Base-by-base conservation (phyloP, 345 rosid genomes). In the Crucihimalaya himalaica region DNA sequence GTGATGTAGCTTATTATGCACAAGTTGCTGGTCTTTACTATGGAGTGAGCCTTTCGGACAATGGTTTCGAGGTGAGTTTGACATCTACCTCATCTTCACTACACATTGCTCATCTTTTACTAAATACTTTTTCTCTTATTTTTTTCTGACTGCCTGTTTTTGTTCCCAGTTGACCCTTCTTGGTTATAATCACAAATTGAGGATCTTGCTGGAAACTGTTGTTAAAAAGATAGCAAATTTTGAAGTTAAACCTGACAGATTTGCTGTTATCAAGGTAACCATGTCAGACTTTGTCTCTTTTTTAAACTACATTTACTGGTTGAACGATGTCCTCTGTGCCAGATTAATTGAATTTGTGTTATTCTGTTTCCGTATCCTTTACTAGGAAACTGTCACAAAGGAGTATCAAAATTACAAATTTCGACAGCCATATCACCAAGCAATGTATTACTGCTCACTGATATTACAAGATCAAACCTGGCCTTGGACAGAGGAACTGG, bases 101-200 rank as follows among this genome's bases (percentile, higher is more conserved):
- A 48, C 61, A 58, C 23, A 18, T 9, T 63, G 1, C 34, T 10
- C n/a, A 18, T 28, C 64, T 60, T 6, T n/a, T 42, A 43, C 42
- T 48, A 20, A 18, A 21, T 47, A 3, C 29, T 20, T 34, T 58
- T 19, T 15, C 7, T 29, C 43, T 40, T 59, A 8, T 42, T 53
- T 42, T 16, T 27, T 18, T n/a, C 28, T 67, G 35, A 45, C 59
- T 35, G 23, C 37, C 31, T 63, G 16, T 32, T 73, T 56, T 70
- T 64, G 35, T 58, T 63, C 18, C 61, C 42, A 94, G 97, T 87
- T 94, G 74, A 86, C 86, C 34, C 74, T 95, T 78, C 23, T 81
- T 73, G 98, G 98, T 74, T 94, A 91, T 81, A 91, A 91, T 81
- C 88, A 94, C 88, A 94, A 91, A 66, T 63, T 94, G 82, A 86